Conservation (phyloP, 768 basidiomycete species). For the Suillus hirtellus region DNA sequence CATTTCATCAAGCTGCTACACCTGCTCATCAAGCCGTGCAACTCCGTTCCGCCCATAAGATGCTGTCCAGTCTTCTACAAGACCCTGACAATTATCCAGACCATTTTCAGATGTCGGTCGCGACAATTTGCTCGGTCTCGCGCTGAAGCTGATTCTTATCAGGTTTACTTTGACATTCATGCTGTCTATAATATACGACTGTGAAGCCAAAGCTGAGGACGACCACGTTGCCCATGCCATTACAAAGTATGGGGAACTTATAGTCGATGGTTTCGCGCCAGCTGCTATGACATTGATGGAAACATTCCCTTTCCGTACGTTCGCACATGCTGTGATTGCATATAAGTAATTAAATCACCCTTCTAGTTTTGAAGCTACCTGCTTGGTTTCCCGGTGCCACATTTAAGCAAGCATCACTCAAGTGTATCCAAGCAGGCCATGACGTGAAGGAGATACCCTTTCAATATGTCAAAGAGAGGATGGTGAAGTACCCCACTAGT, state of each 20-base stretch:
- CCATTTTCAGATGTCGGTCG: not conserved
- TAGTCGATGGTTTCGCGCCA: not conserved
- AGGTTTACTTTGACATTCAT: not conserved
- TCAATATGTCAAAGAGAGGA: not conserved
- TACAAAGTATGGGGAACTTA: not conserved
- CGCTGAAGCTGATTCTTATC: not conserved
- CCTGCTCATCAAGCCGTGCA: not conserved
- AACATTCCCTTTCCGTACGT: not conserved
- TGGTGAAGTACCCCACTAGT: not conserved
- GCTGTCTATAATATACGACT: not conserved
- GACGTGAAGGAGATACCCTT: not conserved
- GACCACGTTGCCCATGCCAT: not conserved
- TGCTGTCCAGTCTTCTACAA: not conserved
- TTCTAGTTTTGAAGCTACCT: not conserved
- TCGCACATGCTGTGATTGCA: not conserved
- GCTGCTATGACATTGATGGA: not conserved
- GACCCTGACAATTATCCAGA: not conserved
- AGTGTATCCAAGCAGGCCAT: not conserved
- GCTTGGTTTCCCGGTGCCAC: not conserved
- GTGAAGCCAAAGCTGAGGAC: not conserved
- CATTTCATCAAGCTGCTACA: not conserved
- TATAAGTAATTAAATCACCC: not conserved
- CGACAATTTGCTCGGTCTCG: not conserved
- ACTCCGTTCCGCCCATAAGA: not conserved
- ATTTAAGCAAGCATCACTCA: not conserved